Base-by-base conservation (phyloP, 2,329 filamentous ascomycete species). In the Diplodia scrobiculata region DNA sequence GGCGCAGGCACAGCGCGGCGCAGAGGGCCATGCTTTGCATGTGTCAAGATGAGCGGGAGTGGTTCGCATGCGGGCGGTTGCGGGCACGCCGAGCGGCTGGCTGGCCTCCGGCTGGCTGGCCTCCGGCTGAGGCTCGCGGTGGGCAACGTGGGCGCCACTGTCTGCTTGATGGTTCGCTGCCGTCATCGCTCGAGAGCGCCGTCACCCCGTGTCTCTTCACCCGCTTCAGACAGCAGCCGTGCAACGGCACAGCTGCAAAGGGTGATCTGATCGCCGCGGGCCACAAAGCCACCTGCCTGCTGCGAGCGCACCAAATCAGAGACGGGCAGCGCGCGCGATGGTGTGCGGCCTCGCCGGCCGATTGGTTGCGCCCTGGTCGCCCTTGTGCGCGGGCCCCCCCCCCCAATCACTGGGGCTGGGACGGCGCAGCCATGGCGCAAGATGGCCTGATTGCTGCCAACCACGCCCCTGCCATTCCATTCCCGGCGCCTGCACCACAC, bases 91-190 rank as follows among this genome's bases (percentile, higher is more conserved):
- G 25, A 25, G 25, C 25, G 25, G 25, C 25, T 25, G 25, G 25
- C 25, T 58, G 53, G n/a, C 45, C 38, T 19, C 32, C 53, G 13
- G 54, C 34, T 29, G 34, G 25, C 25, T 58, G 53, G n/a, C 45
- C 38, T 19, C 32, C 53, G 13, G 54, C 34, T 29, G 34, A 45
- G 54, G 36, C 54, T 58, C 54, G 21, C 21, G 54, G 36, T 27
- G 54, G 21, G 29, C 6, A 60, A 60, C 55, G 55, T 60, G 55
- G 55, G 55, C 55, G 55, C 55, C 55, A 60, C 55, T n/a, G 55
- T 5, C 53, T 58, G 34, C 34, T 21, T 58, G 38, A 27, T 41
- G 38, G 25, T 34, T 32, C 52, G 32, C 32, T 17, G 25, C 32
- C 34, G 34, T 10, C 9, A 10, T 36, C 5, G 34, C 9, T 11